Conservation (phyloP, 2,329 filamentous ascomycete species). For the Elsinoe batatas region DNA sequence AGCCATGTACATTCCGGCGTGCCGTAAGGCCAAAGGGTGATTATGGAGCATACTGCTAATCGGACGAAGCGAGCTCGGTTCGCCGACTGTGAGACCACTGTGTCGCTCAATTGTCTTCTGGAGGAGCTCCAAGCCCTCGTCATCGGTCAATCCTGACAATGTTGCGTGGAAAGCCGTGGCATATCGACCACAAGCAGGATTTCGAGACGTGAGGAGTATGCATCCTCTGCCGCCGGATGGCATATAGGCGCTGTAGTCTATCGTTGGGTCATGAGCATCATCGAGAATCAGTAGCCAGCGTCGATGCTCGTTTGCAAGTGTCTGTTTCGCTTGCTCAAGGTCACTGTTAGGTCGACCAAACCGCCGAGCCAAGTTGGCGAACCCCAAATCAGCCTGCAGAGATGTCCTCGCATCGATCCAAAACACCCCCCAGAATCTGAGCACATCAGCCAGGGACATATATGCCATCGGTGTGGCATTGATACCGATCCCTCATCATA, state of each 20-base stretch:
- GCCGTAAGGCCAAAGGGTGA: neutral
- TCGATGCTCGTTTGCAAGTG: neutral
- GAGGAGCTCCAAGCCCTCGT: neutral
- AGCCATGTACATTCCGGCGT: neutral
- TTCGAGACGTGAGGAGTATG: neutral
- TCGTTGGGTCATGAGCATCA: neutral
- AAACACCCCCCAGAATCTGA: neutral
- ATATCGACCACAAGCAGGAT: neutral
- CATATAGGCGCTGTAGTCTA: neutral
- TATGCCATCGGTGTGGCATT: neutral
- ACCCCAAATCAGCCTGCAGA: neutral
- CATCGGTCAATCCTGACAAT: neutral
- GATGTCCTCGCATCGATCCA: neutral
- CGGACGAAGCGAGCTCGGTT: neutral
- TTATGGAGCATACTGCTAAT: neutral
- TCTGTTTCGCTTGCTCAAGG: neutral
- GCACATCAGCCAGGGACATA: neutral
- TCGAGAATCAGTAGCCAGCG: neutral
- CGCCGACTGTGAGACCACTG: neutral
- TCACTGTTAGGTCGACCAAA: neutral
- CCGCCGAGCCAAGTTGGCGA: neutral
- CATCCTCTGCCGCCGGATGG: neutral
- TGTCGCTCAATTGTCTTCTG: neutral
- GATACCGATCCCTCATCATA: neutral
- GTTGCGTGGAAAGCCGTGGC: neutral